These are phyloP conservation scores for Eragrostis curvula DNA, from an alignment of 176 grass and related monocot genomes.

Conservation along the genomic window DNA sequence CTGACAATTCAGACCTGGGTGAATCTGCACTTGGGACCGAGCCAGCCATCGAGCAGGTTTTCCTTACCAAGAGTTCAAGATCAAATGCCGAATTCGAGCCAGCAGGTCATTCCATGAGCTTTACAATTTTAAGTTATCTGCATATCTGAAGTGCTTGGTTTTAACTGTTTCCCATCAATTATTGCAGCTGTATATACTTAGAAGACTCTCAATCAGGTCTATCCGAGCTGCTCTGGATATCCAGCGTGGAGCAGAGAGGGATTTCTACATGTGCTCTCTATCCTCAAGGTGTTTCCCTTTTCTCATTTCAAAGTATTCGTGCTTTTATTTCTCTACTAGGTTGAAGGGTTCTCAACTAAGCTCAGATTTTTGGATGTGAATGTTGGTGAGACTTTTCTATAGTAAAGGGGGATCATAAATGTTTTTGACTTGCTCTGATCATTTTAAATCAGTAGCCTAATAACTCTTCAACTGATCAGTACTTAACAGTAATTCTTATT, in stretches of 20 bases:
- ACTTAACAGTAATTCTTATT: conserved; percentile 33
- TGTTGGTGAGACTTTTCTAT: neutral
- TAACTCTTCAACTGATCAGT: neutral
- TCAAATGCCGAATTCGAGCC: conserved; percentile 74
- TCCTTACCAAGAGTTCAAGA: conserved; percentile 65
- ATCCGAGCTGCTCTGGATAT: conserved; percentile 71
- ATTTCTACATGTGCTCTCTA: conserved; percentile 97
- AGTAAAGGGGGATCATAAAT: neutral
- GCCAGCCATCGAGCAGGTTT: conserved; percentile 84
- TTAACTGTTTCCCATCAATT: conserved; percentile 27
- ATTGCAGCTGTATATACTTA: conserved; percentile 79
- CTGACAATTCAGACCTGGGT: conserved; percentile 83
- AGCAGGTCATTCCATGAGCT: conserved; percentile 61
- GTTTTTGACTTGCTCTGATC: neutral
- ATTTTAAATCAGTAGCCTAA: conserved; percentile 15
- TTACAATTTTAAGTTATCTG: conserved; percentile 14
- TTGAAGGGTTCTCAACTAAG: conserved; percentile 8
- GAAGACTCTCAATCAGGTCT: conserved; percentile 76
- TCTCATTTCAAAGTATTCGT: conserved; percentile 14
- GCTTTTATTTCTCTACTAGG: neutral
- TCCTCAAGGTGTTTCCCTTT: conserved; percentile 81
- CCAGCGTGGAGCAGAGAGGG: conserved; percentile 60
- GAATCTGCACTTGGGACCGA: conserved; percentile 72
- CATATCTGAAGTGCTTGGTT: conserved; percentile 12
- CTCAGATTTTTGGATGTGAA: neutral